Conservation (phyloP, 2,329 filamentous ascomycete genomes). For the Calycina marina region DNA sequence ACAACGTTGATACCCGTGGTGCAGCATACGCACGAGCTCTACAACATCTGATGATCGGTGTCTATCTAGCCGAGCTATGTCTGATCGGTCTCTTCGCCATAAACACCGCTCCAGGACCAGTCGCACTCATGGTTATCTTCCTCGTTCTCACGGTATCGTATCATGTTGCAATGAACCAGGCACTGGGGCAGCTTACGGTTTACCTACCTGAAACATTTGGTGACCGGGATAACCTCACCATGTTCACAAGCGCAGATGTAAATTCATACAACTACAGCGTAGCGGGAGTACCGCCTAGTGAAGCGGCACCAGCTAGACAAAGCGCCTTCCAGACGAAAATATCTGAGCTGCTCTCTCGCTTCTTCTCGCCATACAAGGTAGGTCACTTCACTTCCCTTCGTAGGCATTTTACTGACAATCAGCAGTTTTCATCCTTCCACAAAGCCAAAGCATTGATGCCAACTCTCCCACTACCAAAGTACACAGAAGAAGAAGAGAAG, state of each 20-base stretch:
- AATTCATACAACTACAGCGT: slow-evolving; percentile 10
- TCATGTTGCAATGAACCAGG: slow-evolving; percentile 55
- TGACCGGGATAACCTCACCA: slow-evolving; percentile 31
- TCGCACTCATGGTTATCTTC: slow-evolving; percentile 63
- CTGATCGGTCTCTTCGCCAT: slow-evolving; percentile 75
- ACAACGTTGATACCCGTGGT: slow-evolving; percentile 72
- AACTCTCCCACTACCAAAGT: slow-evolving; percentile 34
- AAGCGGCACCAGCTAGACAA: slow-evolving; percentile 13
- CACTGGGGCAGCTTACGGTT: slow-evolving; percentile 58
- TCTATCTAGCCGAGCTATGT: slow-evolving; percentile 72
- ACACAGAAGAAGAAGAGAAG: slow-evolving; percentile 44
- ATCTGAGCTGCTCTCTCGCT: slow-evolving; percentile 42
- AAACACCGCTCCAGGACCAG: slow-evolving; percentile 48
- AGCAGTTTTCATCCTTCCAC: slow-evolving; percentile 59
- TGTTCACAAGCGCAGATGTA: slow-evolving; percentile 10
- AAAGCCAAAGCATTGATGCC: slow-evolving; percentile 55
- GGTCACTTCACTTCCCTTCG: too few relatives aligned
- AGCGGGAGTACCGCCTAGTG: slow-evolving; percentile 14
- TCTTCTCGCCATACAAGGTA: slow-evolving; percentile 64
- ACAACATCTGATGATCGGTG: slow-evolving; percentile 68
- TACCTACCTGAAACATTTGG: slow-evolving; percentile 60
- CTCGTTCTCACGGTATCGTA: slow-evolving; percentile 61
- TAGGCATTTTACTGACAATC: too few relatives aligned
- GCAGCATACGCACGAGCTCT: slow-evolving; percentile 73
- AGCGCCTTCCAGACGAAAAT: slow-evolving; percentile 25